phyloP scores from a whole-genome alignment of 176 grass and related monocot genomes.

The Pontederia crassipes region DNA sequence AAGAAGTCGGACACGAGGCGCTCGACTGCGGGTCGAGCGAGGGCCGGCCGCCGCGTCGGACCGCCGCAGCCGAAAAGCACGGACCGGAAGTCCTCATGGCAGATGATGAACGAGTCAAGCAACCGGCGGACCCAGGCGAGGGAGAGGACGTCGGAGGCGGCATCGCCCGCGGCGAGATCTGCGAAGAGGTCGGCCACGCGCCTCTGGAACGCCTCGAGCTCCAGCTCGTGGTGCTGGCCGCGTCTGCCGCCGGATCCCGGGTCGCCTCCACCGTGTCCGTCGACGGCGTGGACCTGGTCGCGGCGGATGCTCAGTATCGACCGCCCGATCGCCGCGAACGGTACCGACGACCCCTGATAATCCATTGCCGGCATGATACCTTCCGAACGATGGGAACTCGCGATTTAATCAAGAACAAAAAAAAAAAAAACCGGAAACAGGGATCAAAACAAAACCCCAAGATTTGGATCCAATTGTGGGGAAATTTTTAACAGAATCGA shows the following conservation, averaged over 20 bases:
- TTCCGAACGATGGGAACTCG: background rate
- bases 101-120: slow-evolving; percentile 61
- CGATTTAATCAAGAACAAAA: no score
- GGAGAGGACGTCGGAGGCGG: slow-evolving; percentile 28
- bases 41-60: background rate
- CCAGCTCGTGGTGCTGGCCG: slow-evolving; percentile 9
- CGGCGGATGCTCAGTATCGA: slow-evolving; percentile 37
- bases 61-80: slow-evolving; percentile 28
- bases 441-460: no score
- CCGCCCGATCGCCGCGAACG: slow-evolving; percentile 36
- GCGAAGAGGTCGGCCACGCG: slow-evolving; percentile 40
- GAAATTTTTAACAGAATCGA: no score
- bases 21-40: slow-evolving; percentile 39
- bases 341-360: slow-evolving; percentile 24
- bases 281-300: slow-evolving; percentile 32
- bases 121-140: slow-evolving; percentile 55
- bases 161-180: background rate
- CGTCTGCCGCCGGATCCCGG: background rate
- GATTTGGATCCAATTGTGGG: no score
- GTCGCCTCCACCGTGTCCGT: slow-evolving; percentile 19
- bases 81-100: slow-evolving; percentile 72
- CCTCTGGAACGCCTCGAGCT: slow-evolving; percentile 52
- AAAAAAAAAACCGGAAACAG: no score
- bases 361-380: slow-evolving; percentile 34
- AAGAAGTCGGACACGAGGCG: slow-evolving; percentile 72